Percentiles rank a stretch among this genome's conserved stretches.
Conservation (phyloP, 495 filamentous ascomycete genomes). For the Oidiodendron maius region DNA sequence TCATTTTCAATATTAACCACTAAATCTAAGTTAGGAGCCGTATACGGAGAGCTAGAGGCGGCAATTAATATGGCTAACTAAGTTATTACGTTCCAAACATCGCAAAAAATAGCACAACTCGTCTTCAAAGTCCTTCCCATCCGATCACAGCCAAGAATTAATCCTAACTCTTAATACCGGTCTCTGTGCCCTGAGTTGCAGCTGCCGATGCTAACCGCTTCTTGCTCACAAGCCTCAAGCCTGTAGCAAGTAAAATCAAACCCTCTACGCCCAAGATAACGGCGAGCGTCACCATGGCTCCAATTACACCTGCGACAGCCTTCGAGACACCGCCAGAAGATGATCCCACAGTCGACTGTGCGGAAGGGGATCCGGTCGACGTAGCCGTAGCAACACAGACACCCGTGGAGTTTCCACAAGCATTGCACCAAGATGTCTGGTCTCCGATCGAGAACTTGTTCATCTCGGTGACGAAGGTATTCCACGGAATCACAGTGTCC, state of each 20-base stretch:
- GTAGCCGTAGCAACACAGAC: slow-evolving; percentile 45
- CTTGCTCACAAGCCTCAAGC: slow-evolving; percentile 38
- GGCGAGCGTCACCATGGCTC: slow-evolving; percentile 40
- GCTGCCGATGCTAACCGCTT: slow-evolving; percentile 10
- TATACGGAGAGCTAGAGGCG: too few species aligned
- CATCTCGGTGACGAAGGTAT: slow-evolving; percentile 56
- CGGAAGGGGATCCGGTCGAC: background rate
- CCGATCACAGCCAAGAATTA: too few species aligned
- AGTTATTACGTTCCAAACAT: too few species aligned
- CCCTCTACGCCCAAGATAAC: slow-evolving; percentile 36
- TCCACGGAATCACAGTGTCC: slow-evolving; percentile 50
- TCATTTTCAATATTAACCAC: too few species aligned
- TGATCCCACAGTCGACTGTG: background rate
- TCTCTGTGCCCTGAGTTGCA: too few species aligned
- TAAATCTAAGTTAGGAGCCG: too few species aligned
- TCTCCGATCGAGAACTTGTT: slow-evolving; percentile 52
- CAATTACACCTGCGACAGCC: slow-evolving; percentile 49
- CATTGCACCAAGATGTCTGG: slow-evolving; percentile 60
- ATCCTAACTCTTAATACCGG: too few species aligned
- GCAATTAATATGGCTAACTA: too few species aligned
- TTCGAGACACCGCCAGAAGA: slow-evolving; percentile 27
- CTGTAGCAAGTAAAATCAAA: slow-evolving; percentile 36
- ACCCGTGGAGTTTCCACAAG: slow-evolving; percentile 56
- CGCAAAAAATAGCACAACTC: too few species aligned
- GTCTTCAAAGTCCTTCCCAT: too few species aligned